Conservation (phyloP, 768 basidiomycete genomes). For the Amanita inopinata region DNA sequence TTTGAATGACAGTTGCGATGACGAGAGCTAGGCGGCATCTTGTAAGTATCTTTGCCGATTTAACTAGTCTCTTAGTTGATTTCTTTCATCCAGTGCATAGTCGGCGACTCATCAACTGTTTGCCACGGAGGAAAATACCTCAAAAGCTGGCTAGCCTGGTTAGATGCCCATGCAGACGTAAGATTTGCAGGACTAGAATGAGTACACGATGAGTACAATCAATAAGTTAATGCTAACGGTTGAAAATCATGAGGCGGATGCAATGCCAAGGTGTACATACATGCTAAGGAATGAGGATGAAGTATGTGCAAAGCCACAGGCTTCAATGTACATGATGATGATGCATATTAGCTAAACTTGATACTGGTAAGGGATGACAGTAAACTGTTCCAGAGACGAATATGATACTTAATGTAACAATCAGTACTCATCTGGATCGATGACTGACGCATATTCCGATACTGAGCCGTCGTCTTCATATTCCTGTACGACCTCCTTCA, state of each 20-base stretch:
- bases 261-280: too few relatives aligned
- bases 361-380: conserved; percentile 5
- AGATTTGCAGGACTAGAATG: conserved; percentile 68
- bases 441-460: conserved; percentile 72
- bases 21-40: conserved; percentile 84
- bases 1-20: conserved; percentile 82
- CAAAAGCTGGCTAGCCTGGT: conserved; percentile 84
- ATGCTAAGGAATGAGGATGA: too few relatives aligned
- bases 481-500: conserved; percentile 76
- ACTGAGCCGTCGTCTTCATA: conserved; percentile 68
- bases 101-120: conserved; percentile 92
- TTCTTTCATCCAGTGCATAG: conserved; percentile 52
- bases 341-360: too few relatives aligned
- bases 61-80: neutral
- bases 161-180: conserved; percentile 86
- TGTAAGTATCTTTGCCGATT: conserved; percentile 33
- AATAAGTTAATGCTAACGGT: too few relatives aligned
- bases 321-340: neutral
- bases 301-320: neutral
- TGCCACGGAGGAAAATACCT: conserved; percentile 76
- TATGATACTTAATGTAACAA: neutral
- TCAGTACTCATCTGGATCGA: conserved; percentile 71
- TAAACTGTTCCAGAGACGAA: neutral
- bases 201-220: conserved; percentile 2
- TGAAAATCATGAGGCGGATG: too few relatives aligned